A percentile compares a stretch with the other conserved stretches of the same genome.
These are phyloP conservation scores for Coccomyxa subellipsoidea DNA, from an alignment of 163 green algal species.

Conservation along the genomic window DNA sequence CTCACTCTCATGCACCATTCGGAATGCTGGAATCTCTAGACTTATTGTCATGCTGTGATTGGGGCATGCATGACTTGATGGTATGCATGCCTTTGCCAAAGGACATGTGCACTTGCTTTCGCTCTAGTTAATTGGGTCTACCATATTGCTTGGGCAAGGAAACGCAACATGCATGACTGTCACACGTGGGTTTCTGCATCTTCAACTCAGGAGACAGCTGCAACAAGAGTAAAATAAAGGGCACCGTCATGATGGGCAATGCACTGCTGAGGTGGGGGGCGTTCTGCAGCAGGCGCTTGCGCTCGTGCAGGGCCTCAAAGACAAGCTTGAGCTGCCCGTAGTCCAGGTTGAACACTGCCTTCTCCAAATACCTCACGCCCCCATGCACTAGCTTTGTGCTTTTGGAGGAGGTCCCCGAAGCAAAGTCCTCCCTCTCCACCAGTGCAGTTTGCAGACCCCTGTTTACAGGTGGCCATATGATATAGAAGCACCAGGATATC, in stretches of 20 bases:
- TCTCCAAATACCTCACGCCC: constrained; percentile 97
- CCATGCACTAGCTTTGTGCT: constrained; percentile 97
- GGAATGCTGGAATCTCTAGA: too few species aligned
- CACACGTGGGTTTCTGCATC: too few species aligned
- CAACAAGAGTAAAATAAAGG: neutral
- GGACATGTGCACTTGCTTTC: too few species aligned
- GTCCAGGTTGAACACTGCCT: constrained; percentile 88
- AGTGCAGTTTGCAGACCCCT: neutral
- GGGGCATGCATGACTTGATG: too few species aligned
- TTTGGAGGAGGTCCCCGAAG: constrained; percentile 80
- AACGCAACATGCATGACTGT: too few species aligned
- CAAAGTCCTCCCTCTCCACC: constrained; percentile 95
- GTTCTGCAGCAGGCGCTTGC: constrained; percentile 82
- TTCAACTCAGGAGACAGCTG: neutral
- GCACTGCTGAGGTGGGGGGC: constrained; percentile 79
- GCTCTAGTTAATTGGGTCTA: too few species aligned
- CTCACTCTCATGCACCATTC: too few species aligned
- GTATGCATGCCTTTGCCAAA: too few species aligned
- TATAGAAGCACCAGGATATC: too few species aligned
- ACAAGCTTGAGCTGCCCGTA: constrained; percentile 93
- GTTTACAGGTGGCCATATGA: neutral
- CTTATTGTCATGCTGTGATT: too few species aligned
- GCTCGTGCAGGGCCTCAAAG: constrained; percentile 94
- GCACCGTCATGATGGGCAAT: constrained; percentile 90
- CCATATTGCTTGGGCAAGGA: too few species aligned